These are phyloP conservation scores for Mucor irregularis DNA, from an alignment of 371 early-diverging fungal species.

Conservation along the genomic window DNA sequence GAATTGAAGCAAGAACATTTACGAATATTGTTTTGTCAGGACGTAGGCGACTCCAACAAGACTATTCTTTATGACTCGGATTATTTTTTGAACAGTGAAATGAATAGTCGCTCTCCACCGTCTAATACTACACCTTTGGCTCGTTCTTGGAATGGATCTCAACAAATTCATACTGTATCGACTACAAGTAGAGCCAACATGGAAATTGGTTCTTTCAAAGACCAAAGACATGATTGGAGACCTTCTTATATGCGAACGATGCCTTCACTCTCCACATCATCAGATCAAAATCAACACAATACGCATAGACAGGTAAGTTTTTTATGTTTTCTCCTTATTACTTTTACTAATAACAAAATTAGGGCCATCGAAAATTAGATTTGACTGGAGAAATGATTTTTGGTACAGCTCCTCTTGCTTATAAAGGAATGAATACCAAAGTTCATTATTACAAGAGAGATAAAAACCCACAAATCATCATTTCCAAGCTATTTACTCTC, in stretches of 20 bases:
- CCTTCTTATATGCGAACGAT: slow-evolving; percentile 35
- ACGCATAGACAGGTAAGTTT: slow-evolving; percentile 6
- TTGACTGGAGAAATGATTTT: slow-evolving; percentile 66
- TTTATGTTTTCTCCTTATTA: neutral
- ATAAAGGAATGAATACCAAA: slow-evolving; percentile 70
- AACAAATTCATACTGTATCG: neutral
- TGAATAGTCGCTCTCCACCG: slow-evolving; percentile 1
- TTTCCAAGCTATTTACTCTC: slow-evolving; percentile 64
- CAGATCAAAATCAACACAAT: slow-evolving; percentile 21
- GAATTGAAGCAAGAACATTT: slow-evolving; percentile 34
- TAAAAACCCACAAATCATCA: slow-evolving; percentile 57
- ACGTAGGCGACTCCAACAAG: slow-evolving; percentile 45
- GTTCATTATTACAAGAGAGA: slow-evolving; percentile 58
- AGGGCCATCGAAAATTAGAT: slow-evolving; percentile 48
- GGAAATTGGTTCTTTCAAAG: slow-evolving; percentile 30
- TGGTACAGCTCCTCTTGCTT: slow-evolving; percentile 66
- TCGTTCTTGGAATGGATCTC: slow-evolving; percentile 42
- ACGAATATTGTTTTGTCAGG: slow-evolving; percentile 44
- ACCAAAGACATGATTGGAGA: slow-evolving; percentile 31
- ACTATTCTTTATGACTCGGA: slow-evolving; percentile 45
- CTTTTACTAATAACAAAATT: slow-evolving; percentile 8
- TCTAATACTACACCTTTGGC: slow-evolving; percentile 19
- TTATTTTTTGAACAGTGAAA: slow-evolving; percentile 12
- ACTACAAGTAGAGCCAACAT: slow-evolving; percentile 9
- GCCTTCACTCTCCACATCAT: slow-evolving; percentile 27